Evolutionary conservation across 257 asterid species (phyloP), one percentile per base, ranked within the genome.

Genomic region (Cordia subcordata): DNA sequence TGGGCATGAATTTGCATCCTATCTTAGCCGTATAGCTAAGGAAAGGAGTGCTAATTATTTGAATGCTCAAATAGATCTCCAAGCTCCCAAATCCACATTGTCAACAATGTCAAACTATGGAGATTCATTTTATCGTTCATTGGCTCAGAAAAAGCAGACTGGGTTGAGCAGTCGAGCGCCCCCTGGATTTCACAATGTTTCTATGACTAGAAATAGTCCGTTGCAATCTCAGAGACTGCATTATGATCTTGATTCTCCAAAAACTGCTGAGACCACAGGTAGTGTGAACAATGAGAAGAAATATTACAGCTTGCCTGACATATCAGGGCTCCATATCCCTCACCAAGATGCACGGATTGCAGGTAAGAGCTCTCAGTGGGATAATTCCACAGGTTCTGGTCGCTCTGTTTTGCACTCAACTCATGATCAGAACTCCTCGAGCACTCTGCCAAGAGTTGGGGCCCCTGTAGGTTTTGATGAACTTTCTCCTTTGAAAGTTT

Each of bases 101-200:
- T 70, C 86, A 18, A 23, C 70, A 63, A 79, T 67, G 20, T 55
- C 80, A 18, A 79, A 65, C 61, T 55, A 72, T 8, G 51, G 60
- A 54, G 96, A 93, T 49, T 61, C 79, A 65, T 71, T 64, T 45
- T 61, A 74, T 64, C 86, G 77, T 63, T 75, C 82, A 39, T 51
- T 60, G 37, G 82, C 68, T 35, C 84, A 67, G 68, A 86, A 74
- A 75, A 85, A 87, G 10, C 94, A 74, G 42, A 83, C 77, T 69
- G 87, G 87, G 27, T 53, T 71, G 70, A 83, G 90, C 61, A 40
- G 59, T 51, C 55, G 57, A 50, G 82, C 50, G 64, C 99, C 99
- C 21, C 99, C 99, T 51, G 99, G 99, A 55, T 93, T 93, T 74
- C 85, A 82, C 74, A 85, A 86, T 32, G 75, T 77, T 52, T 83